These are phyloP conservation scores for Candida sphagnicola DNA, from an alignment of 805 yeast genomes.

Conservation along the genomic window DNA sequence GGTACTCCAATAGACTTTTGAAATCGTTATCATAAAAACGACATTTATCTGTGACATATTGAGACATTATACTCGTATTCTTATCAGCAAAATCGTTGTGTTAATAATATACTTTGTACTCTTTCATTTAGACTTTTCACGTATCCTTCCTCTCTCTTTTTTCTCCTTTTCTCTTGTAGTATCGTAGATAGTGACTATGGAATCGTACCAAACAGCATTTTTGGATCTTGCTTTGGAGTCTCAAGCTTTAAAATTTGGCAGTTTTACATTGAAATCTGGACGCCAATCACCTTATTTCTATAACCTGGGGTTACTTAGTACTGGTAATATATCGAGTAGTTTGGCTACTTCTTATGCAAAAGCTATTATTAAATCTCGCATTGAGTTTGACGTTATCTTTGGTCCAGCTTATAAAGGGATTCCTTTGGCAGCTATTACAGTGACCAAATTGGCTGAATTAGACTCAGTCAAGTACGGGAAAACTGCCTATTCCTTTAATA, in stretches of 20 bases:
- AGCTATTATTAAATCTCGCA: conserved; percentile 74
- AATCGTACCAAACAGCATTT: conserved; percentile 57
- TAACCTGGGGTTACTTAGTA: conserved; percentile 85
- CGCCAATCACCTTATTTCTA: conserved; percentile 94
- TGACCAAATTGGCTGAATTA: conserved; percentile 86
- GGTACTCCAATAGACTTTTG: too few species aligned
- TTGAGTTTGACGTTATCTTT: conserved; percentile 85
- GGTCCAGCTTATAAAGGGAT: conserved; percentile 99
- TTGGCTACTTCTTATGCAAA: conserved; percentile 87
- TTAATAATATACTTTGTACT: too few species aligned
- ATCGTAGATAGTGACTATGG: conserved; percentile 24
- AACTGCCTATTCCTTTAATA: conserved; percentile 87
- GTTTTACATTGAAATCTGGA: conserved; percentile 87
- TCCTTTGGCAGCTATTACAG: conserved; percentile 90
- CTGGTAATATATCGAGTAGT: conserved; percentile 73
- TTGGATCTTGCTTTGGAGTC: conserved; percentile 79
- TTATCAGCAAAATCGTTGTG: too few species aligned
- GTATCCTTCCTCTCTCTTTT: too few species aligned
- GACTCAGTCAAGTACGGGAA: conserved; percentile 73
- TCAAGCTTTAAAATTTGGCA: conserved; percentile 82
- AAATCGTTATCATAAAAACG: too few species aligned
- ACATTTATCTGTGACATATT: too few species aligned
- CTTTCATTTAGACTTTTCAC: too few species aligned
- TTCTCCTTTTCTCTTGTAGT: too few species aligned
- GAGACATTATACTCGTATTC: too few species aligned